phyloP scores from a whole-genome alignment of 2,329 filamentous ascomycete genomes.

The Stachybotrys chartarum region DNA sequence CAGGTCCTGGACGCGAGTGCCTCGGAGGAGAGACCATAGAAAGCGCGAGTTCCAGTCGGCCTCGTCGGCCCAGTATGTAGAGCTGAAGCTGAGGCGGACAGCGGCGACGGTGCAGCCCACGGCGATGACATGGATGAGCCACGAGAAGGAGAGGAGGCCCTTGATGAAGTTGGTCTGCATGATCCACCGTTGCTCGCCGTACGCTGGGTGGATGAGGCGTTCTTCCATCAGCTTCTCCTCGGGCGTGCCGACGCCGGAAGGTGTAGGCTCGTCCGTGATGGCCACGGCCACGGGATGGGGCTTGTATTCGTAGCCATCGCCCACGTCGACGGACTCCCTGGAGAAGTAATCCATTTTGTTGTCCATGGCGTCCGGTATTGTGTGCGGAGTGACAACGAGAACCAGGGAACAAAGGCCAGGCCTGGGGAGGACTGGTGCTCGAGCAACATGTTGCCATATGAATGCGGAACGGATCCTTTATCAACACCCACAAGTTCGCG shows the following conservation, averaged over 20 bases:
- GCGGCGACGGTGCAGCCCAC: slow-evolving; percentile 1
- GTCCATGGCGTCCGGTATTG: neutral
- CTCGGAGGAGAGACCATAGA: neutral
- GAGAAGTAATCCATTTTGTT: neutral
- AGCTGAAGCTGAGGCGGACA: neutral
- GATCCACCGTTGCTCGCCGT: neutral
- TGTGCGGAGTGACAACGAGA: neutral
- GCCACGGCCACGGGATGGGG: neutral
- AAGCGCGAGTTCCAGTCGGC: neutral
- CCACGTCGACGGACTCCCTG: neutral
- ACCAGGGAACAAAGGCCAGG: neutral
- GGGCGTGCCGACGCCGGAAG: neutral
- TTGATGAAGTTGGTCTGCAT: neutral
- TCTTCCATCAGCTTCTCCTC: neutral
- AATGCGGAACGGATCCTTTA: neutral
- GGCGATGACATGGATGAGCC: slow-evolving; percentile 1
- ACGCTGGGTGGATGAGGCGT: neutral
- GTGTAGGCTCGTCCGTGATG: neutral
- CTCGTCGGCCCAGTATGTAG: slow-evolving; percentile 1
- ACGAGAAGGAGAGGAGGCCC: neutral
- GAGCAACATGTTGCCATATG: too few relatives aligned
- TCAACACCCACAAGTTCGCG: neutral
- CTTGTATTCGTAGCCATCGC: neutral
- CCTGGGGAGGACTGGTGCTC: too few relatives aligned
- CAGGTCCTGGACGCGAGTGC: neutral